These are phyloP conservation scores for Actinomortierella ambigua DNA, from an alignment of 371 early-diverging fungal species.

Conservation along the genomic window DNA sequence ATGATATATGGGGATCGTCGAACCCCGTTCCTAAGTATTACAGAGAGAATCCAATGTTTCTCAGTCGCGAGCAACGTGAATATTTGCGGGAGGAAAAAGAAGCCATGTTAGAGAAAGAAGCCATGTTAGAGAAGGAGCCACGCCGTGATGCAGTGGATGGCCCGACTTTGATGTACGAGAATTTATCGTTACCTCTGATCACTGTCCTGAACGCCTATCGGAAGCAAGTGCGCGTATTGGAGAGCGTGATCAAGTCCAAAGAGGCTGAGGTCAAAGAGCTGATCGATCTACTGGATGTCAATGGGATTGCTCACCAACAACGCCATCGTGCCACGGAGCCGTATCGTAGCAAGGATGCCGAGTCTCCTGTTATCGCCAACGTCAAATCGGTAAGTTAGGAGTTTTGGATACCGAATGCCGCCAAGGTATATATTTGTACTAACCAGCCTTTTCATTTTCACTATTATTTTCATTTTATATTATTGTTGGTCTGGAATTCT, in stretches of 20 bases:
- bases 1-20: not conserved
- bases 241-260: constrained; percentile 28
- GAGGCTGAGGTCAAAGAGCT: constrained; percentile 38
- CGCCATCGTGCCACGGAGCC: constrained; percentile 33
- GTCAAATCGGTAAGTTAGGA: constrained; percentile 28
- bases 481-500: not conserved
- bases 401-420: too few species aligned
- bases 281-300: constrained; percentile 34
- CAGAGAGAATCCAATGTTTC: not conserved
- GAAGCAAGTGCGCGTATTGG: constrained; percentile 16
- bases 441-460: too few species aligned
- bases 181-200: constrained; percentile 31
- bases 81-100: not conserved
- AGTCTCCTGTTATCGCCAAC: constrained; percentile 7
- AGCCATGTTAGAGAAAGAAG: not conserved
- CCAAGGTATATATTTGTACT: too few species aligned
- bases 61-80: not conserved
- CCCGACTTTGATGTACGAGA: constrained; percentile 26
- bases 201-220: constrained; percentile 32
- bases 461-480: not conserved
- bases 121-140: not conserved
- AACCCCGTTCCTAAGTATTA: not conserved
- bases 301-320: constrained; percentile 23
- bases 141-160: constrained; percentile 12
- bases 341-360: constrained; percentile 17